Conservation (phyloP, 2,329 filamentous ascomycete species). For the Akanthomyces lecanii region DNA sequence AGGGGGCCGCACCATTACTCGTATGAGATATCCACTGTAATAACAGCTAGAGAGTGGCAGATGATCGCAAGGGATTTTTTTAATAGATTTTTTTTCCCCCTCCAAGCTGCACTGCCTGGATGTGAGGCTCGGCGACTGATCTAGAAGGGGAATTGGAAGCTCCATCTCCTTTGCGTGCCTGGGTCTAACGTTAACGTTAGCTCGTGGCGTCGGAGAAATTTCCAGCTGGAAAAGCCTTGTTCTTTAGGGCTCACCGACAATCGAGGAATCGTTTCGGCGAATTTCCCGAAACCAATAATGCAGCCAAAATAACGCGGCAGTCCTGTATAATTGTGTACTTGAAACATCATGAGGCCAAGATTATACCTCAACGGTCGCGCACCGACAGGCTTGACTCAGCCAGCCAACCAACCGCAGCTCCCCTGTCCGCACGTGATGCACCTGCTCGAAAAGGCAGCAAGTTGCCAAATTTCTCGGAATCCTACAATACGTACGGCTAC, state of each 20-base stretch:
- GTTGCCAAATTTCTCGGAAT: neutral
- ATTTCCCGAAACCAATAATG: neutral
- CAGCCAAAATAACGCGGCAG: neutral
- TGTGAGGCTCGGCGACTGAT: neutral
- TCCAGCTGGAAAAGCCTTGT: neutral
- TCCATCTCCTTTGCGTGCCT: neutral
- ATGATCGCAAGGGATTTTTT: slow-evolving; percentile 9
- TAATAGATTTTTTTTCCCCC: neutral
- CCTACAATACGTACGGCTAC: no score
- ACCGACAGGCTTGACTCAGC: neutral
- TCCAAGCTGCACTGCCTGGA: neutral
- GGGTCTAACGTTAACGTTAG: neutral
- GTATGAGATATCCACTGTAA: slow-evolving; percentile 7
- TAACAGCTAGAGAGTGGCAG: neutral
- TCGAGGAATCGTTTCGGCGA: neutral
- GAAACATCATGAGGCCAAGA: neutral
- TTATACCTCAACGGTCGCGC: neutral
- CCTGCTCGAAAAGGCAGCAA: neutral
- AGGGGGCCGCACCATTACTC: slow-evolving; percentile 11
- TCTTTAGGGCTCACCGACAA: neutral
- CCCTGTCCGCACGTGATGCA: neutral
- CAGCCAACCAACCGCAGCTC: neutral
- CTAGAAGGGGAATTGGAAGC: neutral
- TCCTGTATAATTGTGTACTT: neutral
- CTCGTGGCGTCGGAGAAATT: neutral